Evolutionary conservation across 1,284 basidiomycete species (phyloP).

Genomic region (Exobasidium cylindrosporum): DNA sequence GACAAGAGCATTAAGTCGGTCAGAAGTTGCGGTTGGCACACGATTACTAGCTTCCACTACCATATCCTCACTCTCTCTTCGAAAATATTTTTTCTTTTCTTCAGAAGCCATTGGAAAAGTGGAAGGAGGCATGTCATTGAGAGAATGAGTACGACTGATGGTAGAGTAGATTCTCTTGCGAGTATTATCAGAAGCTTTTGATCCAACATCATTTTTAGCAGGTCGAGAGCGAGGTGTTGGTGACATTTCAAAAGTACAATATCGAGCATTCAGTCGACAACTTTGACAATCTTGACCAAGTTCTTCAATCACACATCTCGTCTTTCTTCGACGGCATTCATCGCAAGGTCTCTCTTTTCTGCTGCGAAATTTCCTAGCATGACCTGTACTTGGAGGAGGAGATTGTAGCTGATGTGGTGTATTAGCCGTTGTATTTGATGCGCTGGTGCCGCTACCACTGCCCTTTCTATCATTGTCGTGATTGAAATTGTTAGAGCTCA

Average conservation of each 20-base stretch:
- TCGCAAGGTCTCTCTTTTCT: constrained; percentile 17
- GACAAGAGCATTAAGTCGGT: neutral
- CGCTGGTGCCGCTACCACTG: too few relatives aligned
- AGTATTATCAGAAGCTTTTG: neutral
- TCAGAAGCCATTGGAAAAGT: neutral
- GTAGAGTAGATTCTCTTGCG: neutral
- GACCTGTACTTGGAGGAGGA: neutral
- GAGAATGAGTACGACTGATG: neutral
- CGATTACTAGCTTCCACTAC: too few relatives aligned
- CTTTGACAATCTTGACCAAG: constrained; percentile 13
- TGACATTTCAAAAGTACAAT: constrained; percentile 12
- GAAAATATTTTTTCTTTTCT: neutral
- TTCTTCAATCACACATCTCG: constrained; percentile 16
- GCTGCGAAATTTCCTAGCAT: constrained; percentile 9
- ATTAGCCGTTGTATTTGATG: too few relatives aligned
- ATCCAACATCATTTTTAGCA: neutral
- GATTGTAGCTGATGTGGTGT: neutral
- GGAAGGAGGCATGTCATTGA: neutral
- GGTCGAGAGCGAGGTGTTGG: constrained; percentile 8
- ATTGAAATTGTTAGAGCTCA: neutral
- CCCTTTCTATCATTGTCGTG: neutral
- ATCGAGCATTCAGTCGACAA: neutral
- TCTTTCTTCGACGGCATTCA: constrained; percentile 6
- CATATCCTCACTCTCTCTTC: neutral
- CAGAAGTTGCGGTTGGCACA: neutral